Conservation (phyloP, 2,329 filamentous ascomycete species). For the Dendrostoma leiphaemia region DNA sequence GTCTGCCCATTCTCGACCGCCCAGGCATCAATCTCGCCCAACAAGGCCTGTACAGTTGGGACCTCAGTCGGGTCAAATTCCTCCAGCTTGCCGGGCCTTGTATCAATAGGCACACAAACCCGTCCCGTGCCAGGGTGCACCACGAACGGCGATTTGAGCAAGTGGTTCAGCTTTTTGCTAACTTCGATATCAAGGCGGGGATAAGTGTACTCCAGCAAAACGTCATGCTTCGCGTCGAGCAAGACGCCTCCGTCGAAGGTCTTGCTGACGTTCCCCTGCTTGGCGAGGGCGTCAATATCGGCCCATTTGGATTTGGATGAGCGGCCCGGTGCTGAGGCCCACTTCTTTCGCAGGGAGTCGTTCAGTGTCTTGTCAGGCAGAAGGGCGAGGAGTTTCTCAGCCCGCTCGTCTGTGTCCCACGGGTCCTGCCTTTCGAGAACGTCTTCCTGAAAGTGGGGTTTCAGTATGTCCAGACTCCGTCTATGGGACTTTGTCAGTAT, state of each 20-base stretch:
- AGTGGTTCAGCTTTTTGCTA: conserved; percentile 95
- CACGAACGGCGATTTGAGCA: conserved; percentile 96
- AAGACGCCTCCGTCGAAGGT: conserved; percentile 71
- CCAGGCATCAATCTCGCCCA: conserved; percentile 86
- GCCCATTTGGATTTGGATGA: conserved; percentile 83
- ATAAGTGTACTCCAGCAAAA: conserved; percentile 96
- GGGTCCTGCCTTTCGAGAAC: conserved; percentile 85
- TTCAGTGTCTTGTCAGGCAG: conserved; percentile 78
- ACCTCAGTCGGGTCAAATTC: conserved; percentile 84
- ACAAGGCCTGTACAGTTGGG: conserved; percentile 81
- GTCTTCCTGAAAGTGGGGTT: conserved; percentile 78
- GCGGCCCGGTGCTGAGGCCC: conserved; percentile 79
- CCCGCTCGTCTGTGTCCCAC: conserved; percentile 68
- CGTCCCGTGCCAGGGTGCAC: conserved; percentile 92
- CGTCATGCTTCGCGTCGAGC: conserved; percentile 89
- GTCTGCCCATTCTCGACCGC: conserved; percentile 45
- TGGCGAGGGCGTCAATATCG: conserved; percentile 85
- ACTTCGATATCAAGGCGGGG: conserved; percentile 95
- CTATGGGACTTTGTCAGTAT: conserved; percentile 36
- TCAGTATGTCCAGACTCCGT: conserved; percentile 82
- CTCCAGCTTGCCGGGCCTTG: conserved; percentile 56
- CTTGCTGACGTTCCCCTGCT: conserved; percentile 66
- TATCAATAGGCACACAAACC: conserved; percentile 94
- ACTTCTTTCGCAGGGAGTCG: conserved; percentile 81
- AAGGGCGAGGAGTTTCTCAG: conserved; percentile 76